These are phyloP conservation scores for Leccinum obscurum DNA, from an alignment of 768 basidiomycete genomes.

Conservation along the genomic window DNA sequence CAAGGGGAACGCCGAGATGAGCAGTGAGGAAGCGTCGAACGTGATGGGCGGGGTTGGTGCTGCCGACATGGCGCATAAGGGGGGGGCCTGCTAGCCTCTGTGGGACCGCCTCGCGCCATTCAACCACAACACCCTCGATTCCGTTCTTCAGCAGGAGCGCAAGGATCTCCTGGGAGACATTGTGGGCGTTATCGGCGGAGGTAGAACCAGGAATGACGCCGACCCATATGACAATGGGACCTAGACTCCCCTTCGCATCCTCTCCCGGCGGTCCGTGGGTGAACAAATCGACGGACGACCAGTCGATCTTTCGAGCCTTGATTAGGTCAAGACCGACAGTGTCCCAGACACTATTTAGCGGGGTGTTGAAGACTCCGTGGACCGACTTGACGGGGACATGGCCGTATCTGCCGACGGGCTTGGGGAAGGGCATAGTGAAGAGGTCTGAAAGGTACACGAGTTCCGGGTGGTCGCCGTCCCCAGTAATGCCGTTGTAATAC, in stretches of 20 bases:
- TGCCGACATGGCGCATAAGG: not conserved
- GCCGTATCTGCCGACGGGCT: not conserved
- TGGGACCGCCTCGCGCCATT: not conserved
- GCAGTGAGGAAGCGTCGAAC: too few relatives aligned
- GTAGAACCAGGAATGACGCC: not conserved
- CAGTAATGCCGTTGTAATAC: not conserved
- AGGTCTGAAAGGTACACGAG: not conserved
- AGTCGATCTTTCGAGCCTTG: not conserved
- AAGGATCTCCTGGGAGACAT: not conserved
- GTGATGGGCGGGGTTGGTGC: too few relatives aligned
- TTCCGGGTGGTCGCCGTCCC: not conserved
- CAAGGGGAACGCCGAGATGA: too few relatives aligned
- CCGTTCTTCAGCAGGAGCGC: not conserved
- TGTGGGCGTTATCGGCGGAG: not conserved
- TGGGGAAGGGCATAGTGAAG: not conserved
- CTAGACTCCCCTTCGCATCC: not conserved
- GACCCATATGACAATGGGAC: not conserved
- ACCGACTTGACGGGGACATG: not conserved
- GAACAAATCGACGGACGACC: not conserved
- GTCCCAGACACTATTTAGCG: not conserved
- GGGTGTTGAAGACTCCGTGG: not conserved
- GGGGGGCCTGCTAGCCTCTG: not conserved
- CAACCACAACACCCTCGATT: not conserved
- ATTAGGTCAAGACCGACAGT: not conserved
- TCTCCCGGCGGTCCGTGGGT: not conserved